Percentiles rank a stretch among this genome's conserved stretches.
phyloP scores from a whole-genome alignment of 2,329 filamentous ascomycete species.

The Colletotrichum acutatum region DNA sequence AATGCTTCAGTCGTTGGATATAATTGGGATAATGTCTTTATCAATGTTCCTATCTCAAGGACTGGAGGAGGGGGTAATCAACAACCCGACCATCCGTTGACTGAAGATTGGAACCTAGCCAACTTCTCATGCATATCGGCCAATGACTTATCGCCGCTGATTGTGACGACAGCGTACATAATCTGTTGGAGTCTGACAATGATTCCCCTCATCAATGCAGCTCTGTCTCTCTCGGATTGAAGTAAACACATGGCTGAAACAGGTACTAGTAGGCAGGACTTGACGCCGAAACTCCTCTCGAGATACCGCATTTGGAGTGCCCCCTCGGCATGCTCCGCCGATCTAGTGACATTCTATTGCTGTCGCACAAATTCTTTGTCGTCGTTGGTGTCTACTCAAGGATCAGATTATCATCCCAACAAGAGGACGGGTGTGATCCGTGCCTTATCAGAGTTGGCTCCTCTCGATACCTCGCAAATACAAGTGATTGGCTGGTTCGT shows the following conservation, averaged over 20 bases:
- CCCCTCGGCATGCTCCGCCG: not conserved
- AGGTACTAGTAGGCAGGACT: not conserved
- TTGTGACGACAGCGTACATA: not conserved
- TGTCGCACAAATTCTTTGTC: not conserved
- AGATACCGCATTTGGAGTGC: not conserved
- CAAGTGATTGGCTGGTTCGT: not conserved
- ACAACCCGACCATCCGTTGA: not conserved
- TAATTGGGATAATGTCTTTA: not conserved
- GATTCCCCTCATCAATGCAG: not conserved
- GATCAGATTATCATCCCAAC: not conserved
- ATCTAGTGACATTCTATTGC: not conserved
- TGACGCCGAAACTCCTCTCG: too few species aligned
- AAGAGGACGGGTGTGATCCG: not conserved
- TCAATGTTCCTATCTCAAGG: not conserved
- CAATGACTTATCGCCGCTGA: not conserved
- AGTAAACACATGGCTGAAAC: not conserved
- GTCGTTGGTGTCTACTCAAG: not conserved
- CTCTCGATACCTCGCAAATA: not conserved
- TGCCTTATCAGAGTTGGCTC: not conserved
- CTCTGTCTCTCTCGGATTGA: too few species aligned
- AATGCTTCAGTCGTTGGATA: rapidly evolving
- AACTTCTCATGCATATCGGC: not conserved
- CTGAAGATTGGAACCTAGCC: not conserved
- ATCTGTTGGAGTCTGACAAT: not conserved
- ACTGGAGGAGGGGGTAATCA: not conserved